phyloP scores from a whole-genome alignment of 345 rosid species.

The Carallia pectinifolia region DNA sequence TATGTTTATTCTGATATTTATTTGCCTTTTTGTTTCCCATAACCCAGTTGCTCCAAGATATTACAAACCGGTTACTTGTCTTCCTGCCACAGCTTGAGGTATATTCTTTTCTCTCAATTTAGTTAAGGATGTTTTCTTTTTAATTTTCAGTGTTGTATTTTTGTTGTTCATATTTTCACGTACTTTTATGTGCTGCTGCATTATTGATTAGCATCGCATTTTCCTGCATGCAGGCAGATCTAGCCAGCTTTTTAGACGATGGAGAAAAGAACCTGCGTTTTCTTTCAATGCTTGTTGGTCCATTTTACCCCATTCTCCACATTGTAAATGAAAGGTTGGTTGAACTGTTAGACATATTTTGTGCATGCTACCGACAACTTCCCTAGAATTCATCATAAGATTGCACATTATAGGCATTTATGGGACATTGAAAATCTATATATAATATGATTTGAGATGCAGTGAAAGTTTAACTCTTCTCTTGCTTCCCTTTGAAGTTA shows the following conservation, averaged over 20 bases:
- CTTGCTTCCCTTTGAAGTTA: no score
- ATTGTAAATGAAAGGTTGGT: slow-evolving; percentile 67
- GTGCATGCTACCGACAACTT: not conserved
- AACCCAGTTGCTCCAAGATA: slow-evolving; percentile 80
- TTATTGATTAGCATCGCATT: slow-evolving; percentile 10
- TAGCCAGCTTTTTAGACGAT: slow-evolving; percentile 54
- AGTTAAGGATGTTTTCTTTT: slow-evolving; percentile 4
- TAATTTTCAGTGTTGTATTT: not conserved
- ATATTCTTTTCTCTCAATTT: slow-evolving; percentile 17
- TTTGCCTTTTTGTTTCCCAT: slow-evolving; percentile 41
- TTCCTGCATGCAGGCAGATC: slow-evolving; percentile 48
- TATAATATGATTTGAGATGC: no score
- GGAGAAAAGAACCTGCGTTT: slow-evolving; percentile 58
- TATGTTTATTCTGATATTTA: slow-evolving; percentile 18
- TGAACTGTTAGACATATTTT: slow-evolving; percentile 1
- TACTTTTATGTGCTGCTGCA: slow-evolving; percentile 7
- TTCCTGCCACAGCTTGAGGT: slow-evolving; percentile 94
- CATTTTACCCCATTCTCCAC: slow-evolving; percentile 70
- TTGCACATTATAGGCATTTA: slow-evolving; percentile 5
- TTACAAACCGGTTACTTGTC: slow-evolving; percentile 55
- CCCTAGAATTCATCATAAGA: not conserved
- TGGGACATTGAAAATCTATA: not conserved
- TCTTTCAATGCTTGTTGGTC: slow-evolving; percentile 77
- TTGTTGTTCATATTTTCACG: slow-evolving; percentile 3
- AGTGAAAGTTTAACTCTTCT: no score